Evolutionary conservation across 495 filamentous ascomycete genomes (phyloP).

Genomic region (Ramalina intermedia): DNA sequence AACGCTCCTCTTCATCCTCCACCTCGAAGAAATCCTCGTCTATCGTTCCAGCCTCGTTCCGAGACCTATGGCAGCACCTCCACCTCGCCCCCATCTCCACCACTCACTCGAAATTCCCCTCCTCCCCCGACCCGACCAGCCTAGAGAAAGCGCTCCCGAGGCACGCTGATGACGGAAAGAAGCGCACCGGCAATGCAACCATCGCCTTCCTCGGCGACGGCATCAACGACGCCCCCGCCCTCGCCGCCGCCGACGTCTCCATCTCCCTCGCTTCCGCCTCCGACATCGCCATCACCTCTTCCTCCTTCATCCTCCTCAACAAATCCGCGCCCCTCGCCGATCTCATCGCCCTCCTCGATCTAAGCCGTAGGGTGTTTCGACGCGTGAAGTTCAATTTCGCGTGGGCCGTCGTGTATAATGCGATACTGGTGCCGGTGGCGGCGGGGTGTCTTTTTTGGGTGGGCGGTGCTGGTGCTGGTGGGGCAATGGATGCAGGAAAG

Average conservation of each 20-base stretch:
- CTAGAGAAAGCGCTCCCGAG: too few relatives aligned
- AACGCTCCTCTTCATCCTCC: constrained; percentile 53
- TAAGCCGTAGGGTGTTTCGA: constrained; percentile 57
- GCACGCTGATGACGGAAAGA: background rate
- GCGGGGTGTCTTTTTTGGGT: constrained; percentile 58
- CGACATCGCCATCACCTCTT: constrained; percentile 70
- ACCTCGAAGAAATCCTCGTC: constrained; percentile 35
- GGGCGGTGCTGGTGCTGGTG: background rate
- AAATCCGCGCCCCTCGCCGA: constrained; percentile 47
- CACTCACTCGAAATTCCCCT: constrained; percentile 23
- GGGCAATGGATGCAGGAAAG: too few relatives aligned
- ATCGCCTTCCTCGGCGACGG: constrained; percentile 69
- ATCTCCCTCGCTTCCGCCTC: constrained; percentile 74
- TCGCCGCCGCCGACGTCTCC: constrained; percentile 66
- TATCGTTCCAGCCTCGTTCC: constrained; percentile 34
- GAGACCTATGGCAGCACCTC: background rate
- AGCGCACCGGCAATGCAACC: constrained; percentile 15
- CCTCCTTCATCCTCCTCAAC: constrained; percentile 67
- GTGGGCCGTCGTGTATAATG: constrained; percentile 83
- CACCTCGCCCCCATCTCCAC: constrained; percentile 38
- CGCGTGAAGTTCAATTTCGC: constrained; percentile 76
- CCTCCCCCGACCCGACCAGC: background rate
- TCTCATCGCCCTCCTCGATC: constrained; percentile 56
- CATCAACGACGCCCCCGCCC: constrained; percentile 77
- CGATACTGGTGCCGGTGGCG: constrained; percentile 64